Conservation (phyloP, 495 filamentous ascomycete genomes). For the Xylaria curta region DNA sequence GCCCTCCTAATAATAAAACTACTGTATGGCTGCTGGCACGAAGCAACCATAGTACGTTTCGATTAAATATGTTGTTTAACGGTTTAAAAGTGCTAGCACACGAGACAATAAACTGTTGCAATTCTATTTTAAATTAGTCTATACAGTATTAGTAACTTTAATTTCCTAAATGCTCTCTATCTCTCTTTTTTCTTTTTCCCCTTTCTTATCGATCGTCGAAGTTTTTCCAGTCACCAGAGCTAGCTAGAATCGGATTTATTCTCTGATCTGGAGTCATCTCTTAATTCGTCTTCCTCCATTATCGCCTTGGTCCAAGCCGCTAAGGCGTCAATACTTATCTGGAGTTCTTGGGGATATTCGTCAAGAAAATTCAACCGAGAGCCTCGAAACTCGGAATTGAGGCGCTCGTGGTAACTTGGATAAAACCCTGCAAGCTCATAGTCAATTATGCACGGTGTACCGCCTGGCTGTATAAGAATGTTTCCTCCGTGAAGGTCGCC, state of each 20-base stretch:
- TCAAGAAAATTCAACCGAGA: neutral
- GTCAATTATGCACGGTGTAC: constrained; percentile 3
- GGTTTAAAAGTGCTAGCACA: neutral
- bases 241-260: neutral
- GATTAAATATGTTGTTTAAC: neutral
- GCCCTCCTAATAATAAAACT: neutral
- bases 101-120: neutral
- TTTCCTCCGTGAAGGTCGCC: constrained; percentile 1
- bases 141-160: no score
- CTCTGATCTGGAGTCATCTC: neutral
- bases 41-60: neutral
- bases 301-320: neutral
- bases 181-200: no score
- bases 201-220: no score
- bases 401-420: neutral
- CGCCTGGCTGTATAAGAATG: neutral
- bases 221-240: no score
- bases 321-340: no score
- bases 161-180: no score
- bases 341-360: neutral
- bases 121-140: neutral
- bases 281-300: neutral
- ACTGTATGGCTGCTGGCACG: neutral
- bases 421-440: constrained; percentile 23
- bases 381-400: neutral